Evolutionary conservation across 305 asterid species (phyloP).

Genomic region (Plantago coronopus): DNA sequence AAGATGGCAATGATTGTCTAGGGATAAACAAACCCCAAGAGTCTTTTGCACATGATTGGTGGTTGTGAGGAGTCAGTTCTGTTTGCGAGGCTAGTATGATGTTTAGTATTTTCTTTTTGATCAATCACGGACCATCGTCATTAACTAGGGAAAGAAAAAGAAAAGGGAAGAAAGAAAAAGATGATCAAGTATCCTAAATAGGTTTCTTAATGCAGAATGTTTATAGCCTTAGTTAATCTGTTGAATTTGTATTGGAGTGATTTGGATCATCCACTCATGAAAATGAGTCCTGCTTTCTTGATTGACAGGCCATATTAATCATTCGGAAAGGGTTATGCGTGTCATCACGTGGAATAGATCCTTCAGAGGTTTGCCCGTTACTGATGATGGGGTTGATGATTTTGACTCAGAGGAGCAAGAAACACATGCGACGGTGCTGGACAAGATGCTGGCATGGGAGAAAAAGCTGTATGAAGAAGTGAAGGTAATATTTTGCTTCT

Average conservation of each 20-base stretch:
- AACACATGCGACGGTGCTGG: constrained; percentile 97
- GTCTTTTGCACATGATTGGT: too few relatives aligned
- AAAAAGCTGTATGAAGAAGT: constrained; percentile 98
- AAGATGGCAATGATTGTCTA: too few relatives aligned
- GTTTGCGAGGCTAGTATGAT: too few relatives aligned
- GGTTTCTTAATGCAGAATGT: not conserved
- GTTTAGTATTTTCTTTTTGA: too few relatives aligned
- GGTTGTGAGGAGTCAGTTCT: too few relatives aligned
- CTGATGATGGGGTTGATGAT: constrained; percentile 67
- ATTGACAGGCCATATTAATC: constrained; percentile 83
- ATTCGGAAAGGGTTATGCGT: constrained; percentile 91
- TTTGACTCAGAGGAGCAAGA: constrained; percentile 92
- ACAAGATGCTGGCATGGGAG: constrained; percentile 99
- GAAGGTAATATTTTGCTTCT: constrained; percentile 54
- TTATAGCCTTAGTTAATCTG: not conserved
- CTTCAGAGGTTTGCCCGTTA: constrained; percentile 58
- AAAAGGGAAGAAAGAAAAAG: too few relatives aligned
- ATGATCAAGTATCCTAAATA: constrained; percentile 1
- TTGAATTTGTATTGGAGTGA: constrained; percentile 12
- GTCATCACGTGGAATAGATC: constrained; percentile 99
- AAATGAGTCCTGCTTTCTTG: constrained; percentile 15
- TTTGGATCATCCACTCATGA: constrained; percentile 2
- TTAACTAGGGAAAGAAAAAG: too few relatives aligned
- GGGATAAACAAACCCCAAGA: not conserved
- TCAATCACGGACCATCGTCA: too few relatives aligned